phyloP scores from a whole-genome alignment of 371 early-diverging fungal species.

The Sporodiniella umbellata region DNA sequence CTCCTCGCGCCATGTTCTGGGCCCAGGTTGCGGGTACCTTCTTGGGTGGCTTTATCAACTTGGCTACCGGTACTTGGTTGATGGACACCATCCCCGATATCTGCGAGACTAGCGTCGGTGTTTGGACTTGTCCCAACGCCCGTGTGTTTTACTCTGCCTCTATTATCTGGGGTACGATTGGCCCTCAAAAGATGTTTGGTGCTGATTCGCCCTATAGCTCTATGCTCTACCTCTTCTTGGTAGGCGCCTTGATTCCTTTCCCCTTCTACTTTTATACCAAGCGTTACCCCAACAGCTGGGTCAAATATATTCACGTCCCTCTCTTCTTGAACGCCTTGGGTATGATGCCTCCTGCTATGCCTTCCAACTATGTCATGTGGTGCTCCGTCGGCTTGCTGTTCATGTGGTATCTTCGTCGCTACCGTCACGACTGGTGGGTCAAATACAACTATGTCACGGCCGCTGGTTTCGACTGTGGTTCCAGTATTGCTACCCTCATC shows the following conservation, averaged over 20 bases:
- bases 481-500: conserved; percentile 44
- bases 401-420: conserved; percentile 55
- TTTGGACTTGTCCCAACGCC: conserved; percentile 64
- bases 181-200: conserved; percentile 73
- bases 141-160: conserved; percentile 63
- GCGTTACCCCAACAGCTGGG: conserved; percentile 50
- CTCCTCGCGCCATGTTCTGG: conserved; percentile 68
- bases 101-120: conserved; percentile 45
- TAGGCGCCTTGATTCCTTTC: conserved; percentile 65
- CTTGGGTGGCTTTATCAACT: conserved; percentile 59
- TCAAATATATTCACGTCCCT: conserved; percentile 61
- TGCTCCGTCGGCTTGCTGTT: conserved; percentile 61
- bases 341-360: conserved; percentile 67
- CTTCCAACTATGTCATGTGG: conserved; percentile 62
- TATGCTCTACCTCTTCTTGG: conserved; percentile 58
- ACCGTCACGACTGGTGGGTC: conserved; percentile 61
- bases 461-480: conserved; percentile 74
- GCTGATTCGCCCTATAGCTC: conserved; percentile 48
- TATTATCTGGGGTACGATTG: conserved; percentile 73
- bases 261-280: conserved; percentile 51
- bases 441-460: conserved; percentile 73
- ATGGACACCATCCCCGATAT: conserved; percentile 55
- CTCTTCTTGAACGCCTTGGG: conserved; percentile 64
- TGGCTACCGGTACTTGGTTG: conserved; percentile 64
- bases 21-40: conserved; percentile 59